A percentile compares a stretch with the other conserved stretches of the same genome.
Conservation (phyloP, 2,329 filamentous ascomycete genomes). For the Fusarium agapanthi region DNA sequence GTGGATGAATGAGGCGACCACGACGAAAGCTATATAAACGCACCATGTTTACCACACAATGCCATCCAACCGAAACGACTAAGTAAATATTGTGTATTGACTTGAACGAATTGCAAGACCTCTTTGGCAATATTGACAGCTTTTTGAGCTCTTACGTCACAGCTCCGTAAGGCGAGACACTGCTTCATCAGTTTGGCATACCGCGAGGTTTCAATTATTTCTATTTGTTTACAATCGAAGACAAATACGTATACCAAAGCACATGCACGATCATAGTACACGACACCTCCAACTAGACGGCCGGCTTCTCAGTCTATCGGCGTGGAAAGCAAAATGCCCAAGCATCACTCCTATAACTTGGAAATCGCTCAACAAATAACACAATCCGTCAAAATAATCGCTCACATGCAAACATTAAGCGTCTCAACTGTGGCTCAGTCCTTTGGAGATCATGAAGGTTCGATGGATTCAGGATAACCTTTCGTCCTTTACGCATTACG, state of each 20-base stretch:
- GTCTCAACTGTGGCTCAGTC: conserved; percentile 9
- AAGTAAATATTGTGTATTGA: background rate
- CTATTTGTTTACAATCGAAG: conserved; percentile 3
- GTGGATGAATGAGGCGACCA: conserved; percentile 29
- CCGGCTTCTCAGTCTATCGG: background rate
- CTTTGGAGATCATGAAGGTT: background rate
- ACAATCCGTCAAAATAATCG: conserved; percentile 1
- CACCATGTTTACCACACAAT: background rate
- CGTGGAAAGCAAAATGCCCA: background rate
- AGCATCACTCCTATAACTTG: background rate
- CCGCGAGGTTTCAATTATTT: conserved; percentile 3
- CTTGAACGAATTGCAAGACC: background rate
- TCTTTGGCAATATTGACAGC: background rate
- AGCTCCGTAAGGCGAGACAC: background rate
- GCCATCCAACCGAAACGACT: background rate
- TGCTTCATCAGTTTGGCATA: background rate
- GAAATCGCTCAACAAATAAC: conserved; percentile 37
- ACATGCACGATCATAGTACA: background rate
- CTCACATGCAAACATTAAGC: background rate
- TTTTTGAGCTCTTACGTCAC: background rate
- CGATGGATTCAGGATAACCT: background rate
- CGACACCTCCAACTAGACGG: background rate
- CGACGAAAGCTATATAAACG: background rate
- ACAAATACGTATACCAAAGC: background rate
- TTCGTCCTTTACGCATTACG: conserved; percentile 33